Base-by-base conservation (phyloP, 805 yeast species). In the Citeromyces matritensis region DNA sequence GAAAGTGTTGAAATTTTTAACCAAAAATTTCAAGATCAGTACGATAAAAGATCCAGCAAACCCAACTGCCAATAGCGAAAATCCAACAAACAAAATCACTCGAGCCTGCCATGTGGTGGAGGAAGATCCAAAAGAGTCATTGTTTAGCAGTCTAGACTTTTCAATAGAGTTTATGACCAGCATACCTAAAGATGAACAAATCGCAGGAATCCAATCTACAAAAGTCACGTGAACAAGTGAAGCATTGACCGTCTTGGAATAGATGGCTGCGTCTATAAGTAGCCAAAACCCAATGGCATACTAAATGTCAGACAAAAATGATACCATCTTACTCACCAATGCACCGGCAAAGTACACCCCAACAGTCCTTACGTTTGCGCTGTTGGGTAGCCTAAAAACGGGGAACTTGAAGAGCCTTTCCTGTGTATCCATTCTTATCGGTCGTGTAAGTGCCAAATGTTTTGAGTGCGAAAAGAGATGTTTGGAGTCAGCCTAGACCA, bases 151-250 rank as follows among this genome's bases (percentile, higher is more conserved):
- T 33, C 72, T 69, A 26, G 73, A 58, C 48, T 78, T 78, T 42
- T 78, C 86, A 27, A 79, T 75, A 21, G 78, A 65, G 42, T 77
- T 79, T 39, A 79, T 73, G 35, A 85, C 75, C 27, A 86, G 58
- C 83, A 86, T 86, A 2, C 98, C 98, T 24, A 85, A 51, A 0
- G 93, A 72, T 5, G 94, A 76, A 42, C 95, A 80, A 19, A 88
- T 66, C 40, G 81, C 73, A 4, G 98, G 98, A 32, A 91, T 72
- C 98, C 98, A 88, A 56, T 88, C 98, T 26, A 83, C 77, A 47
- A 88, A 82, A 4, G 88, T 74, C 19, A 91, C 83, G 49, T 88
- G 96, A 5, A 85, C 83, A 28, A 63, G 61, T 1, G 94, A 78
- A 1, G 85, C 94, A 58, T 88, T 88, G 30, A 76, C 77, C 11